Evolutionary conservation across 768 basidiomycete genomes (phyloP), one percentile per base, ranked within the genome.

Genomic region (Amanita rimosa): DNA sequence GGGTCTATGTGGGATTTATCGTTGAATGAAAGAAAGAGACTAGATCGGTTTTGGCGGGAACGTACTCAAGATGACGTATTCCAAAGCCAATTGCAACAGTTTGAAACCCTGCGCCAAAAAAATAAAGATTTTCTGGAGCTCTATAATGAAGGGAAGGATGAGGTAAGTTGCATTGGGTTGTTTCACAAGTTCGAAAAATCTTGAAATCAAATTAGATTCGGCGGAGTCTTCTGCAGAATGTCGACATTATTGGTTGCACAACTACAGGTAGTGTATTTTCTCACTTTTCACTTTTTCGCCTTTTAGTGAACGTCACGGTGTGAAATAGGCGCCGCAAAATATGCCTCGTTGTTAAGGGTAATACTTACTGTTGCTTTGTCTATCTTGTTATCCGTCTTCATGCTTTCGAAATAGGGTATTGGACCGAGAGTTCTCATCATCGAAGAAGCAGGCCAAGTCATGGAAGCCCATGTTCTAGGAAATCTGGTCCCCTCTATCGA

Each of bases 391-490:
- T 14, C 13, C 13, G 38, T n/a, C 36, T 26, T 54, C 16, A 54
- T 29, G 1, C 13, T 11, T 10, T 27, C 48, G 10, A 8, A 29
- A 3, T 45, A 85, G 82, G 74, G 75, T 11, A 57, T 86, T 4
- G 64, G 58, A 4, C 85, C 85, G 0, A 72, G 69, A 27, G 74
- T 86, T 0, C 58, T 87, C 41, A 64, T 89, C 42, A 81, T 89
- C 0, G 85, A 90, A 60, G 87, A 89, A 58, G 86, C 87, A 0
- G 87, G 86, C 0, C 86, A 90, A 62, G 83, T 88, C 1, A 70
- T 89, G 24, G 86, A 89, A 62, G 81, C 86, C 3, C 86, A 89
- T 53, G 70, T 88, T 13, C 60, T 88, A 4, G 75, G 74, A 2
- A 75, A 71, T 33, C 67, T 87, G 1, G 83, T 84, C 2, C 71